phyloP scores from a whole-genome alignment of 2,329 filamentous ascomycete species.

The Thelonectria olida region DNA sequence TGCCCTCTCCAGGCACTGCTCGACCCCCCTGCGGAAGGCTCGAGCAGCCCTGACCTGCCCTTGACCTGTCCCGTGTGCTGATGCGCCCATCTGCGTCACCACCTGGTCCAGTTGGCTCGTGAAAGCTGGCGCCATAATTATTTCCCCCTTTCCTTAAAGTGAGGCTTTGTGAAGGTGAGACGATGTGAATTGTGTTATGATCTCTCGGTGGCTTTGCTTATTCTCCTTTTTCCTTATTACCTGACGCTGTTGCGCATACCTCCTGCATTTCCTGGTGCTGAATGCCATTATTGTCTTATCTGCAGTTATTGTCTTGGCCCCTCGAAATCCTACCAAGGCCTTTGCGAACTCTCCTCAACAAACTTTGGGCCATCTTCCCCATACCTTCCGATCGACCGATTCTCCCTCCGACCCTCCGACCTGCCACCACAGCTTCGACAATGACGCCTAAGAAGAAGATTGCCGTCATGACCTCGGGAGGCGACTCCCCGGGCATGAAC shows the following conservation, averaged over 20 bases:
- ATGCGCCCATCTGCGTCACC: constrained; percentile 33
- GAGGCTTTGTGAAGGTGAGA: constrained; percentile 30
- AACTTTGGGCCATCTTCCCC: constrained; percentile 39
- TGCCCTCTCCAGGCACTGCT: not conserved
- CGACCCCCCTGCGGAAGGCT: not conserved
- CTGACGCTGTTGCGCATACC: not conserved
- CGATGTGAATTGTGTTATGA: constrained; percentile 29
- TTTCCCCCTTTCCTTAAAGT: constrained; percentile 32
- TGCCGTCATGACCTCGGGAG: constrained; percentile 92
- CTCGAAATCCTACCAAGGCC: constrained; percentile 41
- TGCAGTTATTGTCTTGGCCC: constrained; percentile 42
- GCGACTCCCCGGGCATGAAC: constrained; percentile 96
- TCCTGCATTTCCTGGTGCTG: constrained; percentile 26
- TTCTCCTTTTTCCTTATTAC: constrained; percentile 8
- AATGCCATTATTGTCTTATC: constrained; percentile 39
- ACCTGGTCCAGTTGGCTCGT: constrained; percentile 31
- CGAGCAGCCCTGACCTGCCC: constrained; percentile 18
- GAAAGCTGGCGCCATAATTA: constrained; percentile 42
- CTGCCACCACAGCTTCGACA: constrained; percentile 36
- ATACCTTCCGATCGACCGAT: constrained; percentile 25
- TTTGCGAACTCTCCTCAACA: constrained; percentile 40
- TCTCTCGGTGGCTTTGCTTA: constrained; percentile 5
- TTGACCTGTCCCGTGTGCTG: constrained; percentile 21
- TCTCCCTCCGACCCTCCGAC: constrained; percentile 17
- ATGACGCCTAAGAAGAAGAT: constrained; percentile 73